Evolutionary conservation across 2,329 filamentous ascomycete species (phyloP).

Genomic region (Pestalotiopsis sp.): DNA sequence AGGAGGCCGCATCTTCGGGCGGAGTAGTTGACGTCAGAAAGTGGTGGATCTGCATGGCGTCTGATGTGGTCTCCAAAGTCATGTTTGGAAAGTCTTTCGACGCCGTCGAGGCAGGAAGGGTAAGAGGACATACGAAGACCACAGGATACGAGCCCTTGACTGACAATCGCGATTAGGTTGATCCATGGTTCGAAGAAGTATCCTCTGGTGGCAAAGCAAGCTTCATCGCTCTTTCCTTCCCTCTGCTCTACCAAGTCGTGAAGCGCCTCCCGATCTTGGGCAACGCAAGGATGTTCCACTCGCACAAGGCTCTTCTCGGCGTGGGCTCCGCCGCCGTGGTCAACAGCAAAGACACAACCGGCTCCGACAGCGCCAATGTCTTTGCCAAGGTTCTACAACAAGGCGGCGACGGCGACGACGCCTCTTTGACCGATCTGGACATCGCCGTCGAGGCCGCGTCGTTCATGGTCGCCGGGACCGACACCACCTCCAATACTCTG

Average conservation of each 20-base stretch:
- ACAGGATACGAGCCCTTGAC: not conserved
- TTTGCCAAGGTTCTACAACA: not conserved
- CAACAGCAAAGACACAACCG: not conserved
- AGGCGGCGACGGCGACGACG: not conserved
- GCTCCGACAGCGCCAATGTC: not conserved
- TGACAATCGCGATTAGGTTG: not conserved
- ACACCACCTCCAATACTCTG: constrained; percentile 53
- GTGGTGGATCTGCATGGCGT: not conserved
- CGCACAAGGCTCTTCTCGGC: not conserved
- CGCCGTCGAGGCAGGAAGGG: not conserved
- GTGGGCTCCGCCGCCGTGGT: not conserved
- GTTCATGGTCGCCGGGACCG: constrained; percentile 54
- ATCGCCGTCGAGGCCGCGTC: constrained; percentile 36
- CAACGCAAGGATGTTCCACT: not conserved
- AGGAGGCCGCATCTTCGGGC: not conserved
- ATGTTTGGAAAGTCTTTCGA: not conserved
- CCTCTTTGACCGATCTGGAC: not conserved
- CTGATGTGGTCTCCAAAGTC: not conserved
- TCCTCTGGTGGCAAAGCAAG: not conserved
- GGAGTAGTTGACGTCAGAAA: not conserved
- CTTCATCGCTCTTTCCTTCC: not conserved
- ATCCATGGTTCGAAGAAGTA: not conserved
- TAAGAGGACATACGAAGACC: not conserved
- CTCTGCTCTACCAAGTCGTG: not conserved
- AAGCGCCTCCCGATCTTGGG: not conserved